Conservation (phyloP, 225 moss, liverwort and hornwort genomes). For the Marchantia polymorpha region DNA sequence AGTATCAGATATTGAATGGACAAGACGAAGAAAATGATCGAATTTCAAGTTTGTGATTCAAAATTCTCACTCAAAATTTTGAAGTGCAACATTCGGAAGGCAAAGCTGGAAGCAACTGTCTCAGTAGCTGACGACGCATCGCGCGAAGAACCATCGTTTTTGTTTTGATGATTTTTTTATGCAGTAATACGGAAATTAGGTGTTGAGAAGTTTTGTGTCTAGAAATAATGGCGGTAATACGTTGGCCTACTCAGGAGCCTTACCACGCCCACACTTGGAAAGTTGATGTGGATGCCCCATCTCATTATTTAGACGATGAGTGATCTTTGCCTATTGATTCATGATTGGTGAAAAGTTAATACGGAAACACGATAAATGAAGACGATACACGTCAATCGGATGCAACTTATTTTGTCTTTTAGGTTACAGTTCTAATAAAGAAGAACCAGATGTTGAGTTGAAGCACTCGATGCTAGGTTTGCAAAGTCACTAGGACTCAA, state of each 20-base stretch:
- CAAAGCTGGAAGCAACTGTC: no score
- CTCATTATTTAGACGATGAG: slow-evolving; percentile 93
- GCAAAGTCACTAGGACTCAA: slow-evolving; percentile 94
- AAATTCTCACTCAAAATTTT: no score
- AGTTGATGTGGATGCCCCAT: slow-evolving; percentile 40
- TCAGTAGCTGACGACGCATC: no score
- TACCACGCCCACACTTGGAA: slow-evolving; percentile 34
- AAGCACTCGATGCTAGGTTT: slow-evolving; percentile 76
- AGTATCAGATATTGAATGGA: no score
- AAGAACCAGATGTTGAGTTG: slow-evolving; percentile 72
- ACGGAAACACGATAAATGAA: slow-evolving; percentile 88
- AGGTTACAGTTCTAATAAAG: slow-evolving; percentile 84
- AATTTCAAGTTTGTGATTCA: no score
- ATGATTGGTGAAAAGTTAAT: slow-evolving; percentile 95
- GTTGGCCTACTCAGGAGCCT: slow-evolving; percentile 57
- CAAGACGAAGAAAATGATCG: no score
- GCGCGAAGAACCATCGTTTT: not conserved
- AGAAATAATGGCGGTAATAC: slow-evolving; percentile 61
- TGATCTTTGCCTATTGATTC: slow-evolving; percentile 94
- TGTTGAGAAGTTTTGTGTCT: not conserved
- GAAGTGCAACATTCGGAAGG: no score
- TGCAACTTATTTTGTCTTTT: slow-evolving; percentile 55
- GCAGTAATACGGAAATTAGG: not conserved
- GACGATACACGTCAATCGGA: slow-evolving; percentile 85
- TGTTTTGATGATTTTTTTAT: not conserved